Evolutionary conservation across 495 filamentous ascomycete species (phyloP).

Genomic region (Lineolata rhizophorae): DNA sequence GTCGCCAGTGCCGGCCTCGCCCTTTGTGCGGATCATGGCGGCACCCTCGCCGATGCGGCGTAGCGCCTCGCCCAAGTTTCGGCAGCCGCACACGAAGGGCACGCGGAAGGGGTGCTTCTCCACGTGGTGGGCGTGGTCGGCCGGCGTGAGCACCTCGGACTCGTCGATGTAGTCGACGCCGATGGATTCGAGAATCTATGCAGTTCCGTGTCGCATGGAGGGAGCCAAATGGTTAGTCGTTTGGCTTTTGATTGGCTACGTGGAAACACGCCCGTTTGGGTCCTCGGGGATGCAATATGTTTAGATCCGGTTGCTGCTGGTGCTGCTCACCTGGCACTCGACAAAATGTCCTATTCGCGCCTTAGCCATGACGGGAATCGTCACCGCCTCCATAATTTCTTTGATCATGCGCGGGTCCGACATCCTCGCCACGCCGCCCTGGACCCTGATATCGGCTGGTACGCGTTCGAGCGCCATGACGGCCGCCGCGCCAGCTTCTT

Average conservation of each 20-base stretch:
- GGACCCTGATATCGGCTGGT: constrained; percentile 79
- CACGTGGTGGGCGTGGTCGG: constrained; percentile 78
- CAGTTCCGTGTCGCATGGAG: background rate
- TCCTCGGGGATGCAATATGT: background rate
- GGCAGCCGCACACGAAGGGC: constrained; percentile 93
- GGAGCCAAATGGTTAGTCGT: constrained; percentile 5
- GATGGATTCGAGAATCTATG: constrained; percentile 74
- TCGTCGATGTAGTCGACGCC: constrained; percentile 98
- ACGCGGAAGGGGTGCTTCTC: constrained; percentile 64
- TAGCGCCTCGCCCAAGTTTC: constrained; percentile 86
- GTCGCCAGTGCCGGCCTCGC: constrained; percentile 94
- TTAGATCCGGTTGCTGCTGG: background rate
- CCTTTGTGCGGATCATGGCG: constrained; percentile 98
- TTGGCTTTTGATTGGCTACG: no score
- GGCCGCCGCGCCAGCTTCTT: constrained; percentile 85
- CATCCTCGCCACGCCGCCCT: constrained; percentile 94
- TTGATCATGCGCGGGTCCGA: constrained; percentile 89
- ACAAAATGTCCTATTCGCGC: constrained; percentile 95
- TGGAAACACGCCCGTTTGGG: no score
- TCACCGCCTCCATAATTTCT: constrained; percentile 91
- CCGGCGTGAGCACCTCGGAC: constrained; percentile 88
- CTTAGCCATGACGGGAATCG: constrained; percentile 98
- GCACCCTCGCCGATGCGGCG: constrained; percentile 83
- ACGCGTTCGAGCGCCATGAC: constrained; percentile 99
- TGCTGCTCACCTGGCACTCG: constrained; percentile 56